These are phyloP conservation scores for Ceratocystiopsis minuta DNA, from an alignment of 2,329 filamentous ascomycete genomes.

Conservation along the genomic window DNA sequence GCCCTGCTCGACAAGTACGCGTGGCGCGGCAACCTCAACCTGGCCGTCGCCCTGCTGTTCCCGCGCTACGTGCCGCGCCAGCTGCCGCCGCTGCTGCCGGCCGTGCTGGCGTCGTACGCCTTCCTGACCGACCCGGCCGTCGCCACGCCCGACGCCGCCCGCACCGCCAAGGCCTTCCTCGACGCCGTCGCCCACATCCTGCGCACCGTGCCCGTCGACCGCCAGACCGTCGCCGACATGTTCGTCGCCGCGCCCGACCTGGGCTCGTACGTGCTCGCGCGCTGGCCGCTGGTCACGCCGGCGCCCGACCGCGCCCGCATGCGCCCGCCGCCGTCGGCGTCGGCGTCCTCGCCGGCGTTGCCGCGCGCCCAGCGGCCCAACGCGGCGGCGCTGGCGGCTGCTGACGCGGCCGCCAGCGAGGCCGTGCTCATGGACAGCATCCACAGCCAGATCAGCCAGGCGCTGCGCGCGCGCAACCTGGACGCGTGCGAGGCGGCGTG, in stretches of 20 bases:
- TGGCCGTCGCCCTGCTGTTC: conserved; percentile 18
- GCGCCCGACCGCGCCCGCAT: too few relatives aligned
- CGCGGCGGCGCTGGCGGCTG: not conserved
- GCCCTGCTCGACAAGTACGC: conserved; percentile 5
- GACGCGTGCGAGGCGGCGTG: conserved; percentile 12
- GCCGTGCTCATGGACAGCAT: conserved; percentile 4
- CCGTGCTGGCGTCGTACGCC: conserved; percentile 21
- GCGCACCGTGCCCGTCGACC: conserved; percentile 2
- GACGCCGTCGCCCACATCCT: conserved; percentile 11
- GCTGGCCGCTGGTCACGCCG: conserved; percentile 4
- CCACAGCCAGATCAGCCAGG: conserved; percentile 13
- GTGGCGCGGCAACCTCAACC: conserved; percentile 8
- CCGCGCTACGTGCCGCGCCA: conserved; percentile 13
- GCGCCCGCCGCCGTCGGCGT: not conserved
- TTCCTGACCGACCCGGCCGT: conserved; percentile 18
- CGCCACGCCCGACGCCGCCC: conserved; percentile 5
- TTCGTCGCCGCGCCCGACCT: conserved; percentile 9
- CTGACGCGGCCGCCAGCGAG: not conserved
- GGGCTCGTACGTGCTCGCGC: conserved; percentile 8
- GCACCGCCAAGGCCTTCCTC: conserved; percentile 12
- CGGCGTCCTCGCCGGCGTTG: not conserved
- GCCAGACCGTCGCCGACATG: conserved; percentile 8
- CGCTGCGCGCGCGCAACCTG: conserved; percentile 13
- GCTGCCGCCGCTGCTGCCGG: conserved; percentile 14
- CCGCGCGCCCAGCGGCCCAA: not conserved